These are phyloP conservation scores for Penicillium sp. DNA, from an alignment of 2,329 filamentous ascomycete species.

Conservation along the genomic window DNA sequence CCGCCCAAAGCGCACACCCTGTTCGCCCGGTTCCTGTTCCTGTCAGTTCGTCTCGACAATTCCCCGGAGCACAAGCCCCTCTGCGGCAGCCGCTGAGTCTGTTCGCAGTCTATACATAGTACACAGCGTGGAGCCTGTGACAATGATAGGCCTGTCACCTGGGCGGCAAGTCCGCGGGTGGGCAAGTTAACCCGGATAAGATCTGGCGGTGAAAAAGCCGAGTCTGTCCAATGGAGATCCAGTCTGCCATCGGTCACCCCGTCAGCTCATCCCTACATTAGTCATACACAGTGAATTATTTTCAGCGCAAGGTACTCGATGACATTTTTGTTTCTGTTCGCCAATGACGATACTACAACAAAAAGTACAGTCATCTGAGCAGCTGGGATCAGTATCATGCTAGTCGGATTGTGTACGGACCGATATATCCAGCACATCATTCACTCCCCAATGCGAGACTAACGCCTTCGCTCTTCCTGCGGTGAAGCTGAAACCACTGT, in stretches of 20 bases:
- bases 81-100: conserved; percentile 9
- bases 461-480: background rate
- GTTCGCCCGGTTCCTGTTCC: conserved; percentile 1
- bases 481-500: conserved; percentile 5
- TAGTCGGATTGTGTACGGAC: background rate
- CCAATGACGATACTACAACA: background rate
- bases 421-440: background rate
- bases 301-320: conserved; percentile 1
- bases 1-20: conserved; percentile 3
- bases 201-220: conserved; percentile 20
- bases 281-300: background rate
- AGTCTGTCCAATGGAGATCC: conserved; percentile 17
- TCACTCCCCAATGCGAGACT: background rate
- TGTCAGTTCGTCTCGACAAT: background rate
- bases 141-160: conserved; percentile 16
- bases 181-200: conserved; percentile 4
- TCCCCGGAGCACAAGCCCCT: conserved; percentile 5
- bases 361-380: background rate
- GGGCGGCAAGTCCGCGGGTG: conserved; percentile 7
- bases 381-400: background rate
- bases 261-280: background rate
- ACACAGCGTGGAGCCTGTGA: background rate
- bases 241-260: conserved; percentile 3
- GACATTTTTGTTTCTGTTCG: background rate
- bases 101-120: conserved; percentile 18